These are phyloP conservation scores for Tetrahymena elliotti DNA, from an alignment of 73 alveolate genomes.

Conservation along the genomic window DNA sequence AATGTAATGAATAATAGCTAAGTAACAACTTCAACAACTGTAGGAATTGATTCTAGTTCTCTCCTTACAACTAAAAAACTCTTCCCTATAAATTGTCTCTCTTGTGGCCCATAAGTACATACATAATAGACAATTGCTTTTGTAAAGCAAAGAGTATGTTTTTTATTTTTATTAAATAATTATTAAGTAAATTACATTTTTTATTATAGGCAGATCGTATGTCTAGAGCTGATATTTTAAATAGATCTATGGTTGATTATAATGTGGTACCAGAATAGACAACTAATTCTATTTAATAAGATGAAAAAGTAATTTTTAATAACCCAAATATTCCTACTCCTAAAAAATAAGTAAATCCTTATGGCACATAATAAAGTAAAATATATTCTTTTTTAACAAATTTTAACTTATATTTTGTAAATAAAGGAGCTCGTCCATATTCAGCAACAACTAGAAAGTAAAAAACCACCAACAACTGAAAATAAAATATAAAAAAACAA, in stretches of 20 bases:
- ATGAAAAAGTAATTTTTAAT: background rate
- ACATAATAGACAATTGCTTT: background rate
- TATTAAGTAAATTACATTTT: background rate
- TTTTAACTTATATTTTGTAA: background rate
- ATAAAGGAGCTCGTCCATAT: background rate
- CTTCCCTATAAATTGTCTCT: conserved; percentile 28
- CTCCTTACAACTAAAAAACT: conserved; percentile 22
- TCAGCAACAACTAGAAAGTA: background rate
- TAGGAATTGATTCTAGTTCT: background rate
- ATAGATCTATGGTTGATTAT: background rate
- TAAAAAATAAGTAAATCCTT: background rate
- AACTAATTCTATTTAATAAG: background rate
- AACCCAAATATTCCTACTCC: background rate
- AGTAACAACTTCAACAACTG: background rate
- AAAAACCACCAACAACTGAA: background rate
- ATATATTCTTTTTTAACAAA: background rate
- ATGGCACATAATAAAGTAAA: background rate
- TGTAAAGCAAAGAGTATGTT: background rate
- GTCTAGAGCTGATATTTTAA: background rate
- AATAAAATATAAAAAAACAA: background rate
- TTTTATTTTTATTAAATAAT: background rate
- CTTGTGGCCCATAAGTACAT: conserved; percentile 1
- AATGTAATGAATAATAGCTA: background rate
- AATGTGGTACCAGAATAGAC: background rate
- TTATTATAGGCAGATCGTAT: background rate